A percentile compares a stretch with the other conserved stretches of the same genome.
These are phyloP conservation scores for Cladosporium austrohemisphaericum DNA, from an alignment of 2,329 filamentous ascomycete species.

Conservation along the genomic window DNA sequence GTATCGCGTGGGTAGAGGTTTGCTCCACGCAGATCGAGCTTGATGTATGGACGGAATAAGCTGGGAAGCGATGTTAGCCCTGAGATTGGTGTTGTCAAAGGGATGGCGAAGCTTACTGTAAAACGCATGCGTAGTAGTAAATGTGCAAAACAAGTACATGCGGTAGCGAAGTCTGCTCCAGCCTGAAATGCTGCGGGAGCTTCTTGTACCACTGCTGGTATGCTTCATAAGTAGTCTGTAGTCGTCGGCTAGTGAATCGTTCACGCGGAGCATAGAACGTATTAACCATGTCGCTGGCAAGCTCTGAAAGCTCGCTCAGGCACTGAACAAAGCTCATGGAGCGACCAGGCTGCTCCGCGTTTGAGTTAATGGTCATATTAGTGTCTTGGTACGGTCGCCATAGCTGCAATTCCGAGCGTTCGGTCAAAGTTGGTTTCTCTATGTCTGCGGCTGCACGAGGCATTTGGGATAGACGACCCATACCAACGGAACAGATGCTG, in stretches of 20 bases:
- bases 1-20: slow-evolving; percentile 62
- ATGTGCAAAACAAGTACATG: slow-evolving; percentile 62
- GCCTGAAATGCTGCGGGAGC: slow-evolving; percentile 60
- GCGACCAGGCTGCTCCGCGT: slow-evolving; percentile 64
- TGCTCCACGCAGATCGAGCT: slow-evolving; percentile 55
- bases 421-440: slow-evolving; percentile 40
- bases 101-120: slow-evolving; percentile 57
- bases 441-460: slow-evolving; percentile 48
- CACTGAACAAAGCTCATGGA: slow-evolving; percentile 41
- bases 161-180: slow-evolving; percentile 68
- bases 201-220: slow-evolving; percentile 69
- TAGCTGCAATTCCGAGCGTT: slow-evolving; percentile 29
- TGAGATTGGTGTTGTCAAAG: neutral
- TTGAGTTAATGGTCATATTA: slow-evolving; percentile 49
- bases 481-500: slow-evolving; percentile 44
- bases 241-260: slow-evolving; percentile 59
- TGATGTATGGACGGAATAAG: slow-evolving; percentile 71
- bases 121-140: slow-evolving; percentile 34
- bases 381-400: slow-evolving; percentile 39
- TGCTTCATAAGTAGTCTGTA: slow-evolving; percentile 62
- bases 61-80: slow-evolving; percentile 53
- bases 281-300: slow-evolving; percentile 68
- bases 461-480: slow-evolving; percentile 47
- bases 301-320: slow-evolving; percentile 68
- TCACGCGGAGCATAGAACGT: slow-evolving; percentile 68